Evolutionary conservation across 2,329 filamentous ascomycete genomes (phyloP).

Genomic region (Alternaria ethzedia): DNA sequence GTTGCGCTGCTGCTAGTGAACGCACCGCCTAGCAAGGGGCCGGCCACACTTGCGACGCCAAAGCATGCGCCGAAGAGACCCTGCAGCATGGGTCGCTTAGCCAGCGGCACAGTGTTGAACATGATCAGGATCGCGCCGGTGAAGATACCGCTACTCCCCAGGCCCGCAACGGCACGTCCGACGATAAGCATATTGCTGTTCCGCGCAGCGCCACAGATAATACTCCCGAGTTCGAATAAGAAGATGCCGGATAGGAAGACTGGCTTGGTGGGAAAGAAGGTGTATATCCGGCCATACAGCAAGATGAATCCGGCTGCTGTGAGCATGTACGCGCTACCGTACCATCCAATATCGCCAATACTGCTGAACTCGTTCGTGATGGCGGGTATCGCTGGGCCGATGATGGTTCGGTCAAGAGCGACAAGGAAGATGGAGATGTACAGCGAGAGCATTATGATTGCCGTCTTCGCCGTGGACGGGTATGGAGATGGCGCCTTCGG

Average conservation of each 20-base stretch:
- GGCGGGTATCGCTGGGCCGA: conserved; percentile 53
- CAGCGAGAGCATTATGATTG: conserved; percentile 38
- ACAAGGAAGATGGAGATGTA: conserved; percentile 45
- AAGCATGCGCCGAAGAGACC: conserved; percentile 50
- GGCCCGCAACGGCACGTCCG: conserved; percentile 39
- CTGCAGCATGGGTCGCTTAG: conserved; percentile 51
- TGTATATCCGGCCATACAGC: conserved; percentile 55
- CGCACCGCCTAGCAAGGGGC: conserved; percentile 54
- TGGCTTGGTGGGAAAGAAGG: conserved; percentile 57
- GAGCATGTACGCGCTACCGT: conserved; percentile 49
- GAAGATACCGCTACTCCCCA: conserved; percentile 42
- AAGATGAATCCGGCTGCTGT: conserved; percentile 51
- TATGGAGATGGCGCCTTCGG: conserved; percentile 14
- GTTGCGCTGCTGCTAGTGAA: conserved; percentile 50
- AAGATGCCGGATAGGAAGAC: conserved; percentile 58
- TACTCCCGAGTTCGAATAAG: conserved; percentile 59
- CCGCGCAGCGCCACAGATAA: conserved; percentile 58
- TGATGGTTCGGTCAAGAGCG: conserved; percentile 52
- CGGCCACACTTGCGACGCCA: conserved; percentile 50
- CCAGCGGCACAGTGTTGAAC: conserved; percentile 46
- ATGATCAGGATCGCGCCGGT: conserved; percentile 45
- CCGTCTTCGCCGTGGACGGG: conserved; percentile 32
- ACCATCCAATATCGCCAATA: conserved; percentile 54
- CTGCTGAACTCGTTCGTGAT: conserved; percentile 55
- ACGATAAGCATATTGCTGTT: conserved; percentile 38